Conservation (phyloP, 768 basidiomycete species). For the Calvatia gigantea region DNA sequence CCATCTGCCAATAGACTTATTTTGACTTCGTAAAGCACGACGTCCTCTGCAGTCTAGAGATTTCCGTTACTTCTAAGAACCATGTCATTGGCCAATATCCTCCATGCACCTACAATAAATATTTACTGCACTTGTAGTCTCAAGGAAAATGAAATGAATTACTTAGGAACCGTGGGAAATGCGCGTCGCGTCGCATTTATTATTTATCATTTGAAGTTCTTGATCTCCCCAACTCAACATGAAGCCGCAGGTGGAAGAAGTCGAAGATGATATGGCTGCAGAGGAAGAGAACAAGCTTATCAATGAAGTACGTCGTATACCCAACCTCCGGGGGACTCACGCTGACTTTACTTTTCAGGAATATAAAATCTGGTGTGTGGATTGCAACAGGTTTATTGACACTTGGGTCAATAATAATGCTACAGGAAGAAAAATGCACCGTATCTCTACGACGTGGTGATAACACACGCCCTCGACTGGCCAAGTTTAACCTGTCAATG, state of each 20-base stretch:
- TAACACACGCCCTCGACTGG: constrained; percentile 98
- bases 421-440: constrained; percentile 94
- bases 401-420: background rate
- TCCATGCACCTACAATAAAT: constrained; percentile 3
- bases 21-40: constrained; percentile 8
- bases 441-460: constrained; percentile 95
- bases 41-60: background rate
- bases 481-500: constrained; percentile 97
- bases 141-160: background rate
- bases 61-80: background rate
- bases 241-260: constrained; percentile 58
- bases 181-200: constrained; percentile 12
- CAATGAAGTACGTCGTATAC: constrained; percentile 61
- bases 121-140: background rate
- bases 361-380: constrained; percentile 80
- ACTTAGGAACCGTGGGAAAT: constrained; percentile 12
- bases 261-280: constrained; percentile 76
- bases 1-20: constrained; percentile 20
- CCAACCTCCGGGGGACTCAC: constrained; percentile 1
- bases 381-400: background rate
- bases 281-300: constrained; percentile 88
- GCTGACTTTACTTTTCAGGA: constrained; percentile 42
- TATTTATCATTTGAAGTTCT: background rate
- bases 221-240: constrained; percentile 20
- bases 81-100: constrained; percentile 9